Evolutionary conservation across 1,284 basidiomycete species (phyloP), one percentile per base, ranked within the genome.

Genomic region (Cryptococcus sp.): DNA sequence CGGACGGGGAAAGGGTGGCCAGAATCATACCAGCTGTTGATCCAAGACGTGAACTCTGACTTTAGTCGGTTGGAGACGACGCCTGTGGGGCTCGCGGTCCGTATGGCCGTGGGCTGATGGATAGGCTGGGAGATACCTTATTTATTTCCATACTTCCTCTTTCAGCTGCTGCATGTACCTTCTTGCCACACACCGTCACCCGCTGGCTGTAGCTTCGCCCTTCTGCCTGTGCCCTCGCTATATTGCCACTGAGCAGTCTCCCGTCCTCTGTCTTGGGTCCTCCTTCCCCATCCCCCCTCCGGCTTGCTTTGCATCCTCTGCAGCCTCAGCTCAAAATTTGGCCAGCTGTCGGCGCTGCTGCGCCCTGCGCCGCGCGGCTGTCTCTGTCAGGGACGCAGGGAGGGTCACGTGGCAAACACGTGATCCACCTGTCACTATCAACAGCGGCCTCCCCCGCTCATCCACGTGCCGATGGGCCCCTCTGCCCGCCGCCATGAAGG

Each of bases 1-100:
- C 65, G 71, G 70, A 72, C 71, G 71, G 71, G 71, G 71, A 73
- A 73, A 73, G 71, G 60, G 68, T 60, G 69, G 71, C 71, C 54
- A 73, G 68, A 73, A 52, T 57, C 18, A 64, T n/a, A 43, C 20
- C 49, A 36, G 53, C 38, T 20, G 35, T 37, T 50, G 20, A 48
- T 37, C 48, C 53, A 58, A 48, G 52, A 37, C 39, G 39, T 52
- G 50, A 23, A 50, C 49, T 48, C 39, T 52, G 46, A 52, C 61
- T 63, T 63, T 63, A 63, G 61, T 63, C 61, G 61, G 61, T 52
- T 42, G 54, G 49, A 53, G 57, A 58, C 44, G 57, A 53, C 24
- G 45, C 39, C 36, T 38, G 33, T 40, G n/a, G 48, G 48, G 48
- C 48, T 50, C 33, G 23, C 36, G 16, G 20, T 51, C 33, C 45